Conservation (phyloP, 805 yeast species). For the Nakazawaea laoshanensis region DNA sequence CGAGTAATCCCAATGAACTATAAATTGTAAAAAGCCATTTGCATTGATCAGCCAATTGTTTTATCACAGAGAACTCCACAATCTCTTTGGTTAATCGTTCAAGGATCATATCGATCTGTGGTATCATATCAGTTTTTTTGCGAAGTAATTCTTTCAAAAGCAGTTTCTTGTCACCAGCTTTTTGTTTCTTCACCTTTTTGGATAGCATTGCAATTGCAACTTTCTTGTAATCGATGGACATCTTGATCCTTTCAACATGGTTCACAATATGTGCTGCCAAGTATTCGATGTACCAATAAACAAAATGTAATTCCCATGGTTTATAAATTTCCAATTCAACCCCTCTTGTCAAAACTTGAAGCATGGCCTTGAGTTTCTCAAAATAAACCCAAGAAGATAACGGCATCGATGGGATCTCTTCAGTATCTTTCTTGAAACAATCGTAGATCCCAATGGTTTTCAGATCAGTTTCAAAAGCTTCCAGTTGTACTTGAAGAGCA, state of each 20-base stretch:
- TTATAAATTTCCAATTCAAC: constrained; percentile 69
- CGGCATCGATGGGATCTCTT: constrained; percentile 43
- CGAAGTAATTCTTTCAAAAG: constrained; percentile 26
- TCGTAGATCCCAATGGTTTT: constrained; percentile 25
- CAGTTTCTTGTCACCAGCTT: constrained; percentile 43
- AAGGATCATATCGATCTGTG: constrained; percentile 22
- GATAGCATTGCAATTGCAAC: constrained; percentile 23
- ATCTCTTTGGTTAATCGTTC: constrained; percentile 17
- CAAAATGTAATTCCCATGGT: constrained; percentile 56
- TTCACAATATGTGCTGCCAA: constrained; percentile 30
- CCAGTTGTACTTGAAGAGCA: constrained; percentile 69
- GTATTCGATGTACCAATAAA: constrained; percentile 61
- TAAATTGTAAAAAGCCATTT: constrained; percentile 7
- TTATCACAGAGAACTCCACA: constrained; percentile 17
- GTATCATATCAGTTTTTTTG: constrained; percentile 23
- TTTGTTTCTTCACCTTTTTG: constrained; percentile 35
- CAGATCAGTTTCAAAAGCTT: constrained; percentile 47
- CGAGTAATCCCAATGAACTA: constrained; percentile 12
- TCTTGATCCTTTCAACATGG: constrained; percentile 35
- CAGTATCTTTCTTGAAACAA: constrained; percentile 12
- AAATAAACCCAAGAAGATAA: constrained; percentile 62
- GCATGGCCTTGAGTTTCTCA: constrained; percentile 63
- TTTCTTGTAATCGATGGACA: constrained; percentile 26
- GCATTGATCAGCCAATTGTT: constrained; percentile 16
- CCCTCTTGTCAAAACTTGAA: constrained; percentile 63